Evolutionary conservation across 2,329 filamentous ascomycete genomes (phyloP), one percentile per base, ranked within the genome.

Genomic region (Calcarisporium arbuscula): DNA sequence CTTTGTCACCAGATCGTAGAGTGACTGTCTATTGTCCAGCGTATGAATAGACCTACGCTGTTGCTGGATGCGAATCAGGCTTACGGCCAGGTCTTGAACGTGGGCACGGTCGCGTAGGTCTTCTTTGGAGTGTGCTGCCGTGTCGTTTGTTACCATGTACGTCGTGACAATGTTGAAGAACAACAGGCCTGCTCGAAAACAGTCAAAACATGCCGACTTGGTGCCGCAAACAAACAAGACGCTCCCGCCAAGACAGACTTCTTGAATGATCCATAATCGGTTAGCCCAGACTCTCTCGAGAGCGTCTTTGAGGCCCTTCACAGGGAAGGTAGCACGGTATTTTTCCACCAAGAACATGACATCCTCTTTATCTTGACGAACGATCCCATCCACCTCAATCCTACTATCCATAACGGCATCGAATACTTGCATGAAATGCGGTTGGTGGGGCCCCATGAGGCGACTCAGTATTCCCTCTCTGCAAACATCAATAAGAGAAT

Each of bases 231-330:
- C 32, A 5, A 60, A 41, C 6, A 49, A 14, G 2, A 50, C 44
- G 1, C 22, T 19, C 0, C 45, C 38, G 4, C 53, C 46, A 4
- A 60, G 40, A 3, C 48, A 52, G 2, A 48, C 48, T 28, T 60
- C 58, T 40, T 60, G 57, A 6, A 61, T 53, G 4, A 47, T 51
- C 58, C 58, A 62, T 1, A 60, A 39, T 5, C 58, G 55, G 16
- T 35, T 43, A 35, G 54, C 51, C 57, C 57, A 60, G 2, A 36
- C 7, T 5, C 54, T 45, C 10, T 43, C 34, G 19, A 60, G 41
- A 2, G 58, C 40, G 18, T 55, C 54, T 1, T 39, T 30, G n/a
- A 48, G 38, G 6, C 49, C 52, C 4, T 43, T 34, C 2, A 56
- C 25, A 4, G 56, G 55, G 25, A 48, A 58, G 4, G 14, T 20